phyloP scores from a whole-genome alignment of 2,329 filamentous ascomycete species.

The Diaporthe capsici region DNA sequence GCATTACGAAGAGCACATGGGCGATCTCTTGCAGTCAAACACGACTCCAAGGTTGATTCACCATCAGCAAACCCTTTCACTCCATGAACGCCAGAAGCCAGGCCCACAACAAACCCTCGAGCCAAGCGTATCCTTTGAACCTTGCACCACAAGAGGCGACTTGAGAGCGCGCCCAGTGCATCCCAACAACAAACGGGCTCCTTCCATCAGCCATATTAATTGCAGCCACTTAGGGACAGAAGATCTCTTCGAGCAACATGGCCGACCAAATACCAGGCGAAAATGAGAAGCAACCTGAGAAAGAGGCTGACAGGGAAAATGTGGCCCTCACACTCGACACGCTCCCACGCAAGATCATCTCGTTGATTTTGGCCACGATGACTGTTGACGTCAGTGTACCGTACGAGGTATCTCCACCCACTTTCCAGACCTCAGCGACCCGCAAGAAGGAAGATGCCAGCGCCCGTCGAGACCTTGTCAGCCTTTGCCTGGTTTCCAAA shows the following conservation, averaged over 20 bases:
- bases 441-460: not conserved
- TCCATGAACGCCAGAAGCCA: too few relatives aligned
- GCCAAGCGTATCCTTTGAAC: not conserved
- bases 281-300: not conserved
- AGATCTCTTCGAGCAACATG: not conserved
- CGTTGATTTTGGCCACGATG: not conserved
- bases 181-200: not conserved
- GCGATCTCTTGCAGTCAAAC: not conserved
- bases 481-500: conserved; percentile 5
- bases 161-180: not conserved
- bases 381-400: not conserved
- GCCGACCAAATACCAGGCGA: not conserved
- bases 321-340: not conserved
- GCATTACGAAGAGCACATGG: not conserved
- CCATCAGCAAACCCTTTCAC: not conserved
- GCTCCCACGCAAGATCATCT: not conserved
- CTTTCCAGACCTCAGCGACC: not conserved
- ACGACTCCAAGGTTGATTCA: not conserved
- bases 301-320: too few relatives aligned
- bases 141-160: not conserved
- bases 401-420: not conserved
- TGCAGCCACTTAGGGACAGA: not conserved
- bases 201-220: not conserved
- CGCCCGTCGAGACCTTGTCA: not conserved
- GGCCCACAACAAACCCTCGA: not conserved